Percentiles rank a stretch among this genome's conserved stretches.
phyloP scores from a whole-genome alignment of 1,284 basidiomycete genomes.

The Vanrija sp. region DNA sequence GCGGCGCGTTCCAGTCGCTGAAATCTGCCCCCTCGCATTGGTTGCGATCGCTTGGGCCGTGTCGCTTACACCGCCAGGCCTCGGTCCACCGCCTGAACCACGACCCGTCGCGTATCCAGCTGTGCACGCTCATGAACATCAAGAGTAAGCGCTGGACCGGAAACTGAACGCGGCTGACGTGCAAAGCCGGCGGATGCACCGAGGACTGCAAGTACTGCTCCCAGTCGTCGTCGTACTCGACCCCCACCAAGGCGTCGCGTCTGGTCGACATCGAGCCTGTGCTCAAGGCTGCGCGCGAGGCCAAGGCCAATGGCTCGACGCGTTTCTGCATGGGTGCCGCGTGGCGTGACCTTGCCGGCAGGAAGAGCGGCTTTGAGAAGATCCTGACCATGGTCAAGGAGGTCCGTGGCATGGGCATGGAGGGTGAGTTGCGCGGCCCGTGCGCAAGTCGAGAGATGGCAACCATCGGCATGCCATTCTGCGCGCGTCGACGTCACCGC shows the following conservation, averaged over 20 bases:
- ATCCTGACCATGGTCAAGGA: slow-evolving; percentile 86
- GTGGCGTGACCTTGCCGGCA: slow-evolving; percentile 93
- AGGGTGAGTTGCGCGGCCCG: slow-evolving; percentile 53
- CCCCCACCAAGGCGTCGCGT: slow-evolving; percentile 80
- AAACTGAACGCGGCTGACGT: slow-evolving; percentile 1
- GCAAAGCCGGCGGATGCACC: slow-evolving; percentile 80
- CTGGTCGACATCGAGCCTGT: slow-evolving; percentile 91
- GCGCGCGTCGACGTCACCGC: too few species aligned
- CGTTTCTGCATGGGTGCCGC: slow-evolving; percentile 99
- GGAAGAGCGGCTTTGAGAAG: slow-evolving; percentile 89
- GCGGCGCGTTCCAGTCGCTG: neutral
- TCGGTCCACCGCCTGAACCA: slow-evolving; percentile 78
- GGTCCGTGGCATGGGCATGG: slow-evolving; percentile 86
- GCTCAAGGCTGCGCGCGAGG: slow-evolving; percentile 80
- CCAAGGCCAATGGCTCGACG: slow-evolving; percentile 93
- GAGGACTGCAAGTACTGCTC: slow-evolving; percentile 99
- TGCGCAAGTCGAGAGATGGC: too few species aligned
- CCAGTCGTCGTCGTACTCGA: slow-evolving; percentile 88
- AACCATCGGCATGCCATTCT: neutral
- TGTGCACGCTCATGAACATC: slow-evolving; percentile 98
- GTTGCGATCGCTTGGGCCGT: neutral
- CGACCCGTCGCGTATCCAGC: slow-evolving; percentile 83
- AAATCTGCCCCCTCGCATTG: too few species aligned
- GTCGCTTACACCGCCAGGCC: slow-evolving; percentile 34
- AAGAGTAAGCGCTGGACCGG: slow-evolving; percentile 70